Evolutionary conservation across 306 rosid species (phyloP).

Genomic region (Arachis hypogaea): DNA sequence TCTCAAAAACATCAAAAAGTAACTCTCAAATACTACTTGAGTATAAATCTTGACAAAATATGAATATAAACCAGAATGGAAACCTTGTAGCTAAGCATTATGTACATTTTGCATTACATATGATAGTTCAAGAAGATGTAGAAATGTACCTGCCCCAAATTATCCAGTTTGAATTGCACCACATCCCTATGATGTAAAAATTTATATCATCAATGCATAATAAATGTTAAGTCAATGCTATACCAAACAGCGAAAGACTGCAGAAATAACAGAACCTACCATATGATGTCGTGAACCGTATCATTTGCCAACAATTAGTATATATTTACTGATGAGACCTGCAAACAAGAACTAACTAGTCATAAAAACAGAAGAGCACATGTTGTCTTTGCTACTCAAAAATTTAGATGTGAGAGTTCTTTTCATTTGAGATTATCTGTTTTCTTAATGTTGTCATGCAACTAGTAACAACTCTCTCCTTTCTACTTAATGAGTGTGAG

Average conservation of each 20-base stretch:
- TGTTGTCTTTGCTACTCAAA: background rate
- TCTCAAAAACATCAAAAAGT: too few relatives aligned
- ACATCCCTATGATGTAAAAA: conserved; percentile 70
- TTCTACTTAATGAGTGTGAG: too few relatives aligned
- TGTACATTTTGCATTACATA: conserved; percentile 33
- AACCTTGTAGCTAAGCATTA: conserved; percentile 26
- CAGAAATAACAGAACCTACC: conserved; percentile 48
- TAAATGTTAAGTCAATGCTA: conserved; percentile 19
- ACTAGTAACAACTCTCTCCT: too few relatives aligned
- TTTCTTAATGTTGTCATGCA: too few relatives aligned
- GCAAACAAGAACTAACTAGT: conserved; percentile 38
- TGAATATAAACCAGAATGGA: conserved; percentile 23
- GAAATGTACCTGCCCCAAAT: conserved; percentile 84
- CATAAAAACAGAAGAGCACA: conserved; percentile 31
- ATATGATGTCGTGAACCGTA: conserved; percentile 94
- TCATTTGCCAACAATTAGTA: conserved; percentile 92
- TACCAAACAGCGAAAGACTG: background rate
- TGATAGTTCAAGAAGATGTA: conserved; percentile 3
- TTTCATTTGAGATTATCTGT: too few relatives aligned
- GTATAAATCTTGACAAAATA: conserved; percentile 24
- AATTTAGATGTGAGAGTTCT: too few relatives aligned
- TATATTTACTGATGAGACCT: conserved; percentile 87
- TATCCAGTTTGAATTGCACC: conserved; percentile 90
- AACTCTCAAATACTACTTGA: too few relatives aligned
- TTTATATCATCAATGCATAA: conserved; percentile 23